phyloP scores from a whole-genome alignment of 2,329 filamentous ascomycete species.

The Fusarium newnesense region DNA sequence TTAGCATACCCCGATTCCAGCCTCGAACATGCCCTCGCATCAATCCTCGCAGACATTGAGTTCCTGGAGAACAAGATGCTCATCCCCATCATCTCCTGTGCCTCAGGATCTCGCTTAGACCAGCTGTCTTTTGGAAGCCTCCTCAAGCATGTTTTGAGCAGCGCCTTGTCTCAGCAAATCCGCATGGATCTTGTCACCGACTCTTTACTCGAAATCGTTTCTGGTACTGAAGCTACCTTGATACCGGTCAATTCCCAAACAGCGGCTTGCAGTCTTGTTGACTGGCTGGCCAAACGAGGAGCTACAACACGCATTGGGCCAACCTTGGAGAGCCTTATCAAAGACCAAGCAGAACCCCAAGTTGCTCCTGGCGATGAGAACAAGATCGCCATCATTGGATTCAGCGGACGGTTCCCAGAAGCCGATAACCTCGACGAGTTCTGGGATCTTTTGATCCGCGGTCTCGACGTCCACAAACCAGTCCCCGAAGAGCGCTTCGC shows the following conservation, averaged over 20 bases:
- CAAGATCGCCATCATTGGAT: constrained; percentile 85
- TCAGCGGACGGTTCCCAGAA: constrained; percentile 57
- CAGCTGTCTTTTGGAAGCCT: neutral
- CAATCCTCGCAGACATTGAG: neutral
- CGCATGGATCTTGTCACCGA: neutral
- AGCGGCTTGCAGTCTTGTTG: neutral
- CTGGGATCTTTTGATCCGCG: constrained; percentile 75
- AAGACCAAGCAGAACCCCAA: neutral
- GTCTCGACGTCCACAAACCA: constrained; percentile 71
- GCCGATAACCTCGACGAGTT: constrained; percentile 56
- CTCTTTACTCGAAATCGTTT: neutral
- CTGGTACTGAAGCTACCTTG: neutral
- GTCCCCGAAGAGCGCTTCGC: constrained; percentile 76
- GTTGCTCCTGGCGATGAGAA: neutral
- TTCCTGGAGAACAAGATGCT: neutral
- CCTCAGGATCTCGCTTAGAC: neutral
- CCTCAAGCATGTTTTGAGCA: neutral
- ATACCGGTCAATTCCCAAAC: neutral
- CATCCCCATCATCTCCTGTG: neutral
- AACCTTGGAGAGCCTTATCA: neutral
- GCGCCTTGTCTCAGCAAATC: neutral
- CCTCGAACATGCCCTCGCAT: neutral
- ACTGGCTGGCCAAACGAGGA: neutral
- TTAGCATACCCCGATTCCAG: neutral
- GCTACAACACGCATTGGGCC: neutral